These are phyloP conservation scores for Sphaceloma murrayae DNA, from an alignment of 2,329 filamentous ascomycete species.

Conservation along the genomic window DNA sequence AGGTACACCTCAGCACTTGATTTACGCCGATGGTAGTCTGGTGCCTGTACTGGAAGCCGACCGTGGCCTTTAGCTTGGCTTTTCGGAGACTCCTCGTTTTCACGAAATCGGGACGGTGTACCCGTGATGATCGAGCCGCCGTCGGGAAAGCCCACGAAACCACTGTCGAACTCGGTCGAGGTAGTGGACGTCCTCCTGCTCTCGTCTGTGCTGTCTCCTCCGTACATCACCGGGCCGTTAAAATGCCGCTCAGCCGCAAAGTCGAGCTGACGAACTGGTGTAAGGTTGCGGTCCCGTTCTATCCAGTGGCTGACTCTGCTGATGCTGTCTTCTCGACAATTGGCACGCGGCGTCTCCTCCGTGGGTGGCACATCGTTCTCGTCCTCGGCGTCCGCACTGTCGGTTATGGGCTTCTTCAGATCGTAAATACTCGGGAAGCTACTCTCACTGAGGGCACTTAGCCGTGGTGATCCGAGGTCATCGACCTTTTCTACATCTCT, in stretches of 20 bases:
- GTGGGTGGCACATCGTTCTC: neutral
- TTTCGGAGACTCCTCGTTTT: neutral
- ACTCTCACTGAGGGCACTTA: constrained; percentile 31
- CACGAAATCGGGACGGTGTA: constrained; percentile 28
- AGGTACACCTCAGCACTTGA: constrained; percentile 11
- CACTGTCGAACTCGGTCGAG: constrained; percentile 19
- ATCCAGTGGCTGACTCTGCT: constrained; percentile 31
- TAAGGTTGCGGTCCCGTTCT: constrained; percentile 20
- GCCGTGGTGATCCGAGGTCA: constrained; percentile 26
- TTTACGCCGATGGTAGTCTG: constrained; percentile 8
- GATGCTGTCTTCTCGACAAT: constrained; percentile 26
- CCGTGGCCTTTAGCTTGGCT: neutral
- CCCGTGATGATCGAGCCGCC: constrained; percentile 28
- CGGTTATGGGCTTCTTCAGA: constrained; percentile 21
- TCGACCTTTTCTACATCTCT: constrained; percentile 24
- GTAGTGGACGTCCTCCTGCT: neutral
- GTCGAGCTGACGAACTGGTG: no score
- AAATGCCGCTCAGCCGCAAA: no score
- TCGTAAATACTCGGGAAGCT: constrained; percentile 32
- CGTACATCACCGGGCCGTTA: no score
- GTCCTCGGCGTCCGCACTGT: neutral
- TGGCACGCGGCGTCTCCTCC: neutral
- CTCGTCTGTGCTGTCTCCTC: neutral
- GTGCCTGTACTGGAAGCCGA: no score
- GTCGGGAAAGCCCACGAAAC: constrained; percentile 27